Evolutionary conservation across 441 rosid genomes (phyloP), one percentile per base, ranked within the genome.

Genomic region (Jatropha podagrica): DNA sequence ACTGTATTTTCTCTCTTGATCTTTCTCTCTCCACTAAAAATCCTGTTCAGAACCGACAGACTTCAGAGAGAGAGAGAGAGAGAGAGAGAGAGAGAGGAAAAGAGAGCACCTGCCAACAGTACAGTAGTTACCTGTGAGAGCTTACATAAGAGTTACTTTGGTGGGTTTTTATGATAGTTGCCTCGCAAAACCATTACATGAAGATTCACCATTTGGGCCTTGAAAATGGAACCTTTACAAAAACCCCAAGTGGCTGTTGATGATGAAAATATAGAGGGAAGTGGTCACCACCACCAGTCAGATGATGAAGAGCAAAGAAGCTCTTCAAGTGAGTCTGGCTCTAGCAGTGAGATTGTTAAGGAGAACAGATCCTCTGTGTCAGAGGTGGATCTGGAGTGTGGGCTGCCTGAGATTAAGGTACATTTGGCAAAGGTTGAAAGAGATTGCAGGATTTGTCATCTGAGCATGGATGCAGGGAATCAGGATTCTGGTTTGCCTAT

Each of bases 361-460:
- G 86, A 80, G 73, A 81, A 84, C 71, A 80, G 82, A 79, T 83
- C 90, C 14, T 85, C 88, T 69, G 85, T 71, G 68, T 82, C 81
- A 51, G 89, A 69, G 80, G 84, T 81, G 85, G 92, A 83, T 83
- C 84, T 76, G 68, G 84, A 82, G 69, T 46, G 80, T 13, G 90
- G 83, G 48, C 60, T 72, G 46, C 74, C 76, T 27, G 86, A 88
- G 82, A 78, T 82, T 38, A 87, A 83, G 85, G 84, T 84, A 74
- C 89, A 87, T 83, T 80, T 84, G 79, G 79, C 80, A 12, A 85
- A 84, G 66, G 85, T 20, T 68, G 92, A 92, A 84, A 88, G 82
- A 77, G 98, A 86, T 66, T 94, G 99, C 74, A 86, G 98, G 79
- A 96, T 96, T 83, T 94, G 99, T 74, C 99, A 94, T 76, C 74